A percentile compares a stretch with the other conserved stretches of the same genome.
Evolutionary conservation across 2,329 filamentous ascomycete genomes (phyloP).

Genomic region (Ceratocystis destructans): DNA sequence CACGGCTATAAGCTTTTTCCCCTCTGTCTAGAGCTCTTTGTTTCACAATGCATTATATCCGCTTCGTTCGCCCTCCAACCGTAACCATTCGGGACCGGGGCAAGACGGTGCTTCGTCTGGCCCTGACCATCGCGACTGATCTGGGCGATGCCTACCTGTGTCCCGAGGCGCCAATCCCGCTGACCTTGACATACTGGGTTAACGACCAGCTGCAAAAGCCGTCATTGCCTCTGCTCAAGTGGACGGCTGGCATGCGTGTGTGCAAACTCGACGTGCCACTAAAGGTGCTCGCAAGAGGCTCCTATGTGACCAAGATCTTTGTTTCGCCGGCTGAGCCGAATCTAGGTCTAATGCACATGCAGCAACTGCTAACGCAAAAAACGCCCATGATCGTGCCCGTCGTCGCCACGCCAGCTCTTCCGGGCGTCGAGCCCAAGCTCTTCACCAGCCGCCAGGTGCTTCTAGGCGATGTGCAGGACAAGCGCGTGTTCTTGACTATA

Average conservation of each 20-base stretch:
- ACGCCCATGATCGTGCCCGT: slow-evolving; percentile 18
- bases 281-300: slow-evolving; percentile 18
- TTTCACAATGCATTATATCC: slow-evolving; percentile 42
- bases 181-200: slow-evolving; percentile 26
- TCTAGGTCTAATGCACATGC: slow-evolving; percentile 13
- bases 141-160: slow-evolving; percentile 41
- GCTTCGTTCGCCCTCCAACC: slow-evolving; percentile 37
- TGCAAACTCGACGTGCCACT: slow-evolving; percentile 25
- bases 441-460: slow-evolving; percentile 17
- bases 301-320: slow-evolving; percentile 17
- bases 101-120: slow-evolving; percentile 29
- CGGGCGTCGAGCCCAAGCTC: slow-evolving; percentile 12
- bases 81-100: slow-evolving; percentile 17
- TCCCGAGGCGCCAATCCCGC: slow-evolving; percentile 32
- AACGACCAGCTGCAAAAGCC: slow-evolving; percentile 24
- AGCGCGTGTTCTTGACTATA: slow-evolving; percentile 23
- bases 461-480: slow-evolving; percentile 17
- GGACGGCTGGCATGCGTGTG: slow-evolving; percentile 30
- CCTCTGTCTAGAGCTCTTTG: background rate
- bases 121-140: slow-evolving; percentile 44
- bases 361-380: slow-evolving; percentile 13
- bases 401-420: slow-evolving; percentile 10
- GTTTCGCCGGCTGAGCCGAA: slow-evolving; percentile 18
- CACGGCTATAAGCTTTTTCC: background rate
- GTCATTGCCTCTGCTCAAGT: slow-evolving; percentile 23